A percentile compares a stretch with the other conserved stretches of the same genome.
phyloP scores from a whole-genome alignment of 805 yeast genomes.

The Pichia sporocuriosa region DNA sequence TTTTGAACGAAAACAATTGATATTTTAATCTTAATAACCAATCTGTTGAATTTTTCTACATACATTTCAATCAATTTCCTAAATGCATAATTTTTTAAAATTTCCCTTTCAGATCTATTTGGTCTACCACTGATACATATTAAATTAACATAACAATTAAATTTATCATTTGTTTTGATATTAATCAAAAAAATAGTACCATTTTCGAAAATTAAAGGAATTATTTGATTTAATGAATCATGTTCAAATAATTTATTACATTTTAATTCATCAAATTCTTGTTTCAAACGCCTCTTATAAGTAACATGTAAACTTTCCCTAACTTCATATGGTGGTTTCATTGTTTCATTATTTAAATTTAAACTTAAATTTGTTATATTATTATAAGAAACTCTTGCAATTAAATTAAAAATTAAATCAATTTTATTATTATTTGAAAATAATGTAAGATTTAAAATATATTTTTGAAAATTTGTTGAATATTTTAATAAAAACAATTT shows the following conservation, averaged over 20 bases:
- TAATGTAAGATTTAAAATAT: slow-evolving; percentile 13
- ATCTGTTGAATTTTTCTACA: slow-evolving; percentile 24
- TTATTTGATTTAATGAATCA: slow-evolving; percentile 26
- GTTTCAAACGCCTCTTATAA: slow-evolving; percentile 21
- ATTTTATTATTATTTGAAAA: slow-evolving; percentile 22
- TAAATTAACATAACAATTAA: slow-evolving; percentile 15
- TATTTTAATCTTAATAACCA: slow-evolving; percentile 21
- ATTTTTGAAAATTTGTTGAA: slow-evolving; percentile 9
- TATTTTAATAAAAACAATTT: slow-evolving; percentile 8
- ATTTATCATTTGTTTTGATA: slow-evolving; percentile 18
- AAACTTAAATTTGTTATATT: slow-evolving; percentile 12
- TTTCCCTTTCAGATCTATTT: slow-evolving; percentile 22
- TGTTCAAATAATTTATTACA: slow-evolving; percentile 21
- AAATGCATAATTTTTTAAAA: slow-evolving; percentile 23
- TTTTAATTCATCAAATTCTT: slow-evolving; percentile 28
- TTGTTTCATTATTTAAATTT: slow-evolving; percentile 9
- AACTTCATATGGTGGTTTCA: slow-evolving; percentile 20
- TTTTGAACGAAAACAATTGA: slow-evolving; percentile 18
- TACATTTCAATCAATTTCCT: slow-evolving; percentile 27
- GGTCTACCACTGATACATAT: slow-evolving; percentile 24
- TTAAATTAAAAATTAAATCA: slow-evolving; percentile 27
- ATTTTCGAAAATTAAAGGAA: slow-evolving; percentile 28
- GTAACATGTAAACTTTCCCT: slow-evolving; percentile 25
- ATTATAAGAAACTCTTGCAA: slow-evolving; percentile 24
- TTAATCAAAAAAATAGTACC: slow-evolving; percentile 27